Conservation (phyloP, 495 filamentous ascomycete genomes). For the Durotheca rogersii region DNA sequence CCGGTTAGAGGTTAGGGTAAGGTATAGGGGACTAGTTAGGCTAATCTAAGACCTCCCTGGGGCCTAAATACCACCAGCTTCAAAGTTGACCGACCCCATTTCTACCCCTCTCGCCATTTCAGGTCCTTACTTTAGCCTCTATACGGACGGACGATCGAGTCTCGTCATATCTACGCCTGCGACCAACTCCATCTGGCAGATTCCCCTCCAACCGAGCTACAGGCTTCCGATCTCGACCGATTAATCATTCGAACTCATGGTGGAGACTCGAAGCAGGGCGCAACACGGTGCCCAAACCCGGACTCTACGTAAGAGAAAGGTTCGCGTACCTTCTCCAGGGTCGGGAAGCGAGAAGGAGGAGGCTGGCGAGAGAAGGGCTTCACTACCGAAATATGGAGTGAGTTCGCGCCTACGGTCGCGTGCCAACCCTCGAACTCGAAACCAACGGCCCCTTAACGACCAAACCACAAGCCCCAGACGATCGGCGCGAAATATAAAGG, state of each 20-base stretch:
- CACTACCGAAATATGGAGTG: constrained; percentile 3
- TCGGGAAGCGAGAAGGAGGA: constrained; percentile 21
- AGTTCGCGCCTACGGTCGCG: constrained; percentile 1
- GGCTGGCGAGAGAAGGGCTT: constrained; percentile 7
- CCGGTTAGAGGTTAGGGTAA: no score
- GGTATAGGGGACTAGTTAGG: no score
- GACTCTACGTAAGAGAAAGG: background rate
- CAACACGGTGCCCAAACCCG: constrained; percentile 1
- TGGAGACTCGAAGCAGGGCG: constrained; percentile 21
- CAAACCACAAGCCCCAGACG: constrained; percentile 1
- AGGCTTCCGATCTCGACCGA: background rate
- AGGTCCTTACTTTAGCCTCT: no score
- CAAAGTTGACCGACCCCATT: no score
- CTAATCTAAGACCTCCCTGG: no score
- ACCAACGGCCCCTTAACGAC: background rate
- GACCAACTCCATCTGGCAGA: no score
- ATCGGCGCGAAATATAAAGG: constrained; percentile 20
- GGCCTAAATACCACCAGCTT: no score
- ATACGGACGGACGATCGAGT: no score
- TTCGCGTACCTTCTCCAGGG: constrained; percentile 8
- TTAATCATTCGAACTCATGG: constrained; percentile 8
- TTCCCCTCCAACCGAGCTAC: background rate
- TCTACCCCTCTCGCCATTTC: no score
- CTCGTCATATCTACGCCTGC: no score
- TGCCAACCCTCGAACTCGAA: constrained; percentile 10